Evolutionary conservation across 169 alveolate genomes (phyloP).

Genomic region (Plasmodium fragile): DNA sequence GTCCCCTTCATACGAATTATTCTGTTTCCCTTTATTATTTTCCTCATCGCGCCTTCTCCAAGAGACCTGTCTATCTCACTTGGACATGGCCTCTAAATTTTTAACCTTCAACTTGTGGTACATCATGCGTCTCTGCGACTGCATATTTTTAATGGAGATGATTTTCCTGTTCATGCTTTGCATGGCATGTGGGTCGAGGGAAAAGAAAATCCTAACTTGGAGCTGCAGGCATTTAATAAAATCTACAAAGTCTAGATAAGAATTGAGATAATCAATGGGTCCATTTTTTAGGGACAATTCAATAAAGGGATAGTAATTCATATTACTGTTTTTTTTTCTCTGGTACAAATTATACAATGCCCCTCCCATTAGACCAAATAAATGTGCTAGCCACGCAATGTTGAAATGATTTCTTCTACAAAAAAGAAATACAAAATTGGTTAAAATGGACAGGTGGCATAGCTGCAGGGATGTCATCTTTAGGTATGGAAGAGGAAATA

Average conservation of each 20-base stretch:
- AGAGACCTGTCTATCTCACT: neutral
- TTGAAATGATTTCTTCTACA: conserved; percentile 69
- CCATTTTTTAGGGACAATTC: conserved; percentile 72
- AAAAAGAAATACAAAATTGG: conserved; percentile 80
- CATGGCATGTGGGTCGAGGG: conserved; percentile 25
- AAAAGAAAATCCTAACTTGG: conserved; percentile 31
- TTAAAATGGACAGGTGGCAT: conserved; percentile 82
- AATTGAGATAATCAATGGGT: conserved; percentile 51
- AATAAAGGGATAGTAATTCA: conserved; percentile 66
- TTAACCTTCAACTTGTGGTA: conserved; percentile 23
- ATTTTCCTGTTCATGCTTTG: conserved; percentile 45
- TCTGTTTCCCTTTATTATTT: neutral
- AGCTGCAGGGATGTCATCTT: conserved; percentile 82
- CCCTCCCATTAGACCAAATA: conserved; percentile 84
- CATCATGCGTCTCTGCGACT: conserved; percentile 27
- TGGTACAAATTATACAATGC: conserved; percentile 81
- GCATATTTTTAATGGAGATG: conserved; percentile 9
- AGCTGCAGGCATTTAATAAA: conserved; percentile 23
- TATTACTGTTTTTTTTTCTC: conserved; percentile 58
- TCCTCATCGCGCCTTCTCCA: neutral
- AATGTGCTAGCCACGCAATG: conserved; percentile 88
- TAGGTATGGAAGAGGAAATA: conserved; percentile 85
- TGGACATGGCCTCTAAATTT: conserved; percentile 60
- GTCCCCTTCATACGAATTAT: neutral
- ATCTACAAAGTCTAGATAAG: conserved; percentile 58